Base-by-base conservation (phyloP, 768 basidiomycete genomes). In the Fomitopsis pulvina region DNA sequence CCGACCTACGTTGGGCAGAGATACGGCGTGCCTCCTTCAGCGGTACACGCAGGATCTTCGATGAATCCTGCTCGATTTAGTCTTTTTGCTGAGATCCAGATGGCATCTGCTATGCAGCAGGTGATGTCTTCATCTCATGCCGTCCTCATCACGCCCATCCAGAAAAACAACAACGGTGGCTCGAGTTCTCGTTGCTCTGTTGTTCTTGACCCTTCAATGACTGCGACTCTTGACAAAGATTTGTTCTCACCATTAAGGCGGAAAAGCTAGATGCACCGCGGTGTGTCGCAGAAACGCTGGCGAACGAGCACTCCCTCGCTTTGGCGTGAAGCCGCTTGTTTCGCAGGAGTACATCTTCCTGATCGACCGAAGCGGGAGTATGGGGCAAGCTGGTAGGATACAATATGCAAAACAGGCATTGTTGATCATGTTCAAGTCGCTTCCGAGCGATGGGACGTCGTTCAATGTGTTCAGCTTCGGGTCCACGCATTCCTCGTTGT, bases 401-500 rank as follows among this genome's bases (percentile, higher is more conserved):
- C 67, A 68, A 29, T 72, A 67, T 2, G 79, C 80, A 6, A 80
- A 74, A 52, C 51, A 60, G 26, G 76, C 79, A 0, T 62, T 83
- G 27, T 41, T 42, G 0, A 66, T 78, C 53, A 57, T 85, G 0
- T 64, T 85, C 14, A 71, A 67, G 5, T 68, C 79, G 56, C 66
- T 84, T 3, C 78, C 80, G 0, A 49, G 38, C 22, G 30, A 53
- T 0, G 66, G 66, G 3, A 74, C 79, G 0, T 56, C 45, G 0
- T 79, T 85, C 67, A 85, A 85, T 45, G 67, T 85, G n/a, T 69
- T 78, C 47, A 75, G 74, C 47, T 85, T 84, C 56, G 79, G 78
- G 0, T 42, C 1, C 9, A 0, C 10, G 0, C 60, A 60, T 4
- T 52, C 50, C 3, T 40, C 58, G 7, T 54, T 80, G 2, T 79